Conservation (phyloP, 2,329 filamentous ascomycete species). For the Calycina herbarum region DNA sequence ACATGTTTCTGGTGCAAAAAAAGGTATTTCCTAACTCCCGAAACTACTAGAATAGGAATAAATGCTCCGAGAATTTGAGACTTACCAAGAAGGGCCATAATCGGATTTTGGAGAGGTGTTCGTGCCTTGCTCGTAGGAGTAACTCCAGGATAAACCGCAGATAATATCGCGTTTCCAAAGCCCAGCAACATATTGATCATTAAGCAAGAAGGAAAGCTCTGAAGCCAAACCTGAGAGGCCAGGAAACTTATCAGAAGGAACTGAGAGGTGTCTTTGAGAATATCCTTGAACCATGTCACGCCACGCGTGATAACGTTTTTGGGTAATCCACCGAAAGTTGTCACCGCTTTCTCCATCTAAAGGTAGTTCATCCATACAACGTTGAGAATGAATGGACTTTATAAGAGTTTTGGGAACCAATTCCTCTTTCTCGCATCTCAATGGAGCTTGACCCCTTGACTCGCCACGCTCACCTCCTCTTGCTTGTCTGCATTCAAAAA, state of each 20-base stretch:
- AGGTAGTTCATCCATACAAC: slow-evolving; percentile 6
- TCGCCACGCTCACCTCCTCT: slow-evolving; percentile 1
- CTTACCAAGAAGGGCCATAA: slow-evolving; percentile 13
- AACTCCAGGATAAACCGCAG: slow-evolving; percentile 11
- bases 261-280: slow-evolving; percentile 7
- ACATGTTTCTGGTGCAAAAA: too few species aligned
- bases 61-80: too few species aligned
- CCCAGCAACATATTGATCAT: slow-evolving; percentile 19
- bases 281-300: slow-evolving; percentile 15
- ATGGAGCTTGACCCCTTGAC: not conserved
- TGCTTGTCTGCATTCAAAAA: slow-evolving; percentile 18
- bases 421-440: not conserved
- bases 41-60: too few species aligned
- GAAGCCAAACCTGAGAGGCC: slow-evolving; percentile 18
- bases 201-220: slow-evolving; percentile 10
- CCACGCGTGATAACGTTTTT: slow-evolving; percentile 9
- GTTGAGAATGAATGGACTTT: not conserved
- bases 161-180: slow-evolving; percentile 19
- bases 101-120: not conserved
- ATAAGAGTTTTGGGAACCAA: slow-evolving; percentile 7
- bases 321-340: not conserved
- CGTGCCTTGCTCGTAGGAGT: not conserved
- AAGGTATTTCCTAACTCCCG: too few species aligned
- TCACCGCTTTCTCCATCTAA: not conserved
- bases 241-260: slow-evolving; percentile 16